phyloP scores from a whole-genome alignment of 2,329 filamentous ascomycete species.

The Neurospora sp. region DNA sequence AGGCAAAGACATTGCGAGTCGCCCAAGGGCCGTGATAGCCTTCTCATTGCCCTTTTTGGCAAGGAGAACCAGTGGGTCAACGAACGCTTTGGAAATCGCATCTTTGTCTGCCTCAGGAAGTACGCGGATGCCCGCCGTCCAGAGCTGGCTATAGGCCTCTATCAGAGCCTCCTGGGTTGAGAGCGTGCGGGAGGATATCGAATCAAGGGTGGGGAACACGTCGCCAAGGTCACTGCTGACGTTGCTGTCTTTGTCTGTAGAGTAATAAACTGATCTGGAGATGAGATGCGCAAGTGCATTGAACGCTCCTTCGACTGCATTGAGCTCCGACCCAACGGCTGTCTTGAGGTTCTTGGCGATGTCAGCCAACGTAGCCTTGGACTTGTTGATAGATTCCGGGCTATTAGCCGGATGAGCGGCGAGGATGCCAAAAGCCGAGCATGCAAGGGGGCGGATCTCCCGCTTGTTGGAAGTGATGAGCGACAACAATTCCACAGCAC shows the following conservation, averaged over 20 bases:
- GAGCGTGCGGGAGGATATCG: slow-evolving; percentile 9
- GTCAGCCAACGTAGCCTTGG: slow-evolving; percentile 35
- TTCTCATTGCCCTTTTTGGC: slow-evolving; percentile 74
- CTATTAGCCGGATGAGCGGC: slow-evolving; percentile 51
- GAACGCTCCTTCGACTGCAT: slow-evolving; percentile 37
- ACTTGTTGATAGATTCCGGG: slow-evolving; percentile 28
- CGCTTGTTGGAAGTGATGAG: slow-evolving; percentile 63
- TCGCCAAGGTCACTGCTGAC: neutral
- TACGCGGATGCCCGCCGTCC: slow-evolving; percentile 28
- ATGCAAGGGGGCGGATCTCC: slow-evolving; percentile 53
- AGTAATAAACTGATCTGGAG: slow-evolving; percentile 36
- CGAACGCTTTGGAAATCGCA: slow-evolving; percentile 33
- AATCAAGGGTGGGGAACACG: slow-evolving; percentile 17
- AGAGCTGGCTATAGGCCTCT: slow-evolving; percentile 35
- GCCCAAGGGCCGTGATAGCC: slow-evolving; percentile 71
- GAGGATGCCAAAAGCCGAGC: slow-evolving; percentile 66
- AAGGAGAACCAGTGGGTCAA: slow-evolving; percentile 53
- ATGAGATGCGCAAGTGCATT: slow-evolving; percentile 34
- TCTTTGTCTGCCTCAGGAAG: slow-evolving; percentile 16
- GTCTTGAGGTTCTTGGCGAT: slow-evolving; percentile 42
- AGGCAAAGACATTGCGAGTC: slow-evolving; percentile 55
- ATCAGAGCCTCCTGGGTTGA: slow-evolving; percentile 35
- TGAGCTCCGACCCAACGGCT: slow-evolving; percentile 31
- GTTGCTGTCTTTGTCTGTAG: neutral
- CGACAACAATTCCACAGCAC: slow-evolving; percentile 43